Base-by-base conservation (phyloP, 2,329 filamentous ascomycete species). In the Ceratocystiopsis minuta region DNA sequence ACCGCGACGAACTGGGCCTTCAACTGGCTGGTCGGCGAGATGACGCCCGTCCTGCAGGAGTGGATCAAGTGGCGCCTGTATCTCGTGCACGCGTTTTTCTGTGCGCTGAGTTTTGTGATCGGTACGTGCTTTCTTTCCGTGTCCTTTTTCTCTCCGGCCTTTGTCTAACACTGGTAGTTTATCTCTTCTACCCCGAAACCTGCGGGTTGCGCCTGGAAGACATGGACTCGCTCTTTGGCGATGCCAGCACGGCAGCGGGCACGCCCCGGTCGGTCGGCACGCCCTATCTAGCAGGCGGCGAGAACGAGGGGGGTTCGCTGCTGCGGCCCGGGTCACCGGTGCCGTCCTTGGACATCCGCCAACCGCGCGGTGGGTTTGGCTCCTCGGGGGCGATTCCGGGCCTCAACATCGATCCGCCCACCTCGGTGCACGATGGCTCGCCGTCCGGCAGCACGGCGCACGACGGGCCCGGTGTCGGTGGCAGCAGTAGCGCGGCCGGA, bases 1-100 rank as follows among this genome's bases (percentile, higher is more conserved):
- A 96, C 90, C 2, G 90, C 90, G 16, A 79, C 87, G 31, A 98
- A 98, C 57, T 98, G 90, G 90, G 86, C 88, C 1, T 94, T 90
- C 62, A 98, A 98, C 62, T 98, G 86, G 82, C 67, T 96, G 20
- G 90, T 96, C 4, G 90, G 90, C 50, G 84, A 93, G 60, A 74
- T 96, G 68, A 98, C 90, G 0, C 90, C 90, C 2, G 77, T 96
- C 42, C 66, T 96, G 45, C 88, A 98, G 58, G 84, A 90, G 53
- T 76, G 71, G 61, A 96, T 98, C 53, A 75, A 80, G 53, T 98
- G 90, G 90, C 76, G 90, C 32, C 66, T 96, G 46, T 98, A 98
- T 55, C 70, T 98, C 38, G 68, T 98, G 15, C 90, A 98, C 60
- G 90, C 90, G 2, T 95, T 96, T 60, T 96, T 94, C 65, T 98